Evolutionary conservation across 352 stramenopile species (phyloP).

Genomic region (Globisporangium paroecandrum): DNA sequence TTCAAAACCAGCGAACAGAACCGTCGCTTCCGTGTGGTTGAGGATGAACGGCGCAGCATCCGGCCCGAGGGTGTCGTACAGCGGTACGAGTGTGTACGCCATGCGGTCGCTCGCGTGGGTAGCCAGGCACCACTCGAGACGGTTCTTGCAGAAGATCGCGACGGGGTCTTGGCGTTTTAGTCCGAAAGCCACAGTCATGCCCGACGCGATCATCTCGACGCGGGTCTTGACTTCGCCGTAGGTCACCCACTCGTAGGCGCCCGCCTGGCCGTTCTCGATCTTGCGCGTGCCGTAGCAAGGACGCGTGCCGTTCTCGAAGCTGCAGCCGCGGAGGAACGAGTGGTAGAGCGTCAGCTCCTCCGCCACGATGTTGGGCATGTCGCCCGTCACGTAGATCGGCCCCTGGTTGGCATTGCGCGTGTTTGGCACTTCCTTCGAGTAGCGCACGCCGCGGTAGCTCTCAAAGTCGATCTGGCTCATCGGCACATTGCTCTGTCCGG

Average conservation of each 20-base stretch:
- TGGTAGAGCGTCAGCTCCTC: conserved; percentile 23
- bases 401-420: conserved; percentile 20
- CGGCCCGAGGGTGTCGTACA: conserved; percentile 79
- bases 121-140: conserved; percentile 60
- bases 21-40: conserved; percentile 65
- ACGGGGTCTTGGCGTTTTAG: conserved; percentile 50
- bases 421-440: conserved; percentile 25
- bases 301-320: conserved; percentile 20
- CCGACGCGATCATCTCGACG: conserved; percentile 38
- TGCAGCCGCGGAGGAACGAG: conserved; percentile 15
- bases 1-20: conserved; percentile 52
- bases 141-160: conserved; percentile 69
- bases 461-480: conserved; percentile 64
- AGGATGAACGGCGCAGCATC: conserved; percentile 68
- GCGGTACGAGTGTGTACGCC: conserved; percentile 61
- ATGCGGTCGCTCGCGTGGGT: conserved; percentile 59
- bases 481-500: conserved; percentile 27
- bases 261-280: conserved; percentile 39
- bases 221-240: conserved; percentile 44
- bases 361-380: conserved; percentile 6
- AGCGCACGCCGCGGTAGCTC: conserved; percentile 22
- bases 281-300: conserved; percentile 39
- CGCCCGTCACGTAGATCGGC: conserved; percentile 19
- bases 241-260: conserved; percentile 54
- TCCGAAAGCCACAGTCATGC: conserved; percentile 27